Evolutionary conservation across 257 asterid species (phyloP).

Genomic region (Anisodus tanguticus): DNA sequence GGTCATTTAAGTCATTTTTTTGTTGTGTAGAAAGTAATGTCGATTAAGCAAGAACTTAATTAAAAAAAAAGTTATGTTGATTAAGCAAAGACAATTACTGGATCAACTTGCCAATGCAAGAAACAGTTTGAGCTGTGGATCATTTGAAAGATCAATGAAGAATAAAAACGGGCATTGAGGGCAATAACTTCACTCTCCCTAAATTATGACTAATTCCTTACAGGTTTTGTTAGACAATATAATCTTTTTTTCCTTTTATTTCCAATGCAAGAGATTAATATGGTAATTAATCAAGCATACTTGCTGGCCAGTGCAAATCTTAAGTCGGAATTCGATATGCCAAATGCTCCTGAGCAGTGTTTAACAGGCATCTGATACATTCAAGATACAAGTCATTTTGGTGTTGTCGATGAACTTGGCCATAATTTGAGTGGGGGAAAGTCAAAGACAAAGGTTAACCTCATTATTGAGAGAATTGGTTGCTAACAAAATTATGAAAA

Average conservation of each 20-base stretch:
- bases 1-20: background rate
- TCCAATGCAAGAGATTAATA: constrained; percentile 10
- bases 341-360: background rate
- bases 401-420: constrained; percentile 19
- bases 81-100: background rate
- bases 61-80: too few relatives aligned
- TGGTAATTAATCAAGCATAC: background rate
- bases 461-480: background rate
- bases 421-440: background rate
- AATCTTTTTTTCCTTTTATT: background rate
- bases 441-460: background rate
- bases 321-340: background rate
- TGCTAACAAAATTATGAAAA: background rate
- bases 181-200: background rate
- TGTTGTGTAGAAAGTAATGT: background rate
- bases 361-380: background rate
- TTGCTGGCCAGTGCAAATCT: background rate
- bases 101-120: constrained; percentile 5
- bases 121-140: background rate
- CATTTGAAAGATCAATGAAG: background rate
- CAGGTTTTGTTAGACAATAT: background rate
- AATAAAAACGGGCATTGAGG: background rate
- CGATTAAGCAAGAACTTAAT: background rate
- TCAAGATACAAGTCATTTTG: background rate
- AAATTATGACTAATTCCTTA: constrained; percentile 5